phyloP scores from a whole-genome alignment of 257 asterid species.

The Nicotiana otophora region DNA sequence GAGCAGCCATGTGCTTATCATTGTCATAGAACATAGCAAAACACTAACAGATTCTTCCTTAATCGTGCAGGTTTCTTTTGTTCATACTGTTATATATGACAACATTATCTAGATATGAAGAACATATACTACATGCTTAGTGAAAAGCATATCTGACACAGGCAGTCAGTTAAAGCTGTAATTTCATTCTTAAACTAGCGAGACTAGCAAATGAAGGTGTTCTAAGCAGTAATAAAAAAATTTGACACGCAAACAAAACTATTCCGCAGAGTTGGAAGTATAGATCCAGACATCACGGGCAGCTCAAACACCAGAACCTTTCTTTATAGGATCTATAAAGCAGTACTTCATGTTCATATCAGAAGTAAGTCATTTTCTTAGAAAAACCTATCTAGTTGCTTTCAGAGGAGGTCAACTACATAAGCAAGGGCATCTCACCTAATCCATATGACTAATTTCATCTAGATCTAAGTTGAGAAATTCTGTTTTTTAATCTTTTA shows the following conservation, averaged over 20 bases:
- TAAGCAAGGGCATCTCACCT: neutral
- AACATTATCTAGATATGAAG: neutral
- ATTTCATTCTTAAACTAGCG: neutral
- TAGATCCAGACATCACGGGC: neutral
- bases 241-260: neutral
- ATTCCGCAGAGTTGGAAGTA: neutral
- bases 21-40: neutral
- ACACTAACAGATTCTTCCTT: neutral
- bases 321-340: neutral
- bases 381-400: neutral
- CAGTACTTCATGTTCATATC: conserved; percentile 5
- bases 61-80: neutral
- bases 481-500: neutral
- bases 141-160: neutral
- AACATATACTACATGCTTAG: neutral
- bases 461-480: neutral
- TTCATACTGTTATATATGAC: neutral
- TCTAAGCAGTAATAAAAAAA: neutral
- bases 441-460: neutral
- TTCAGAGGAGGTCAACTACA: neutral
- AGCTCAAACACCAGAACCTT: neutral
- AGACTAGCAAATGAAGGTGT: neutral
- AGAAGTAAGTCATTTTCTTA: neutral
- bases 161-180: neutral
- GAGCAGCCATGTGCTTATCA: neutral